Base-by-base conservation (phyloP, 164 flowering plant genomes). In the Brasenia schreberi region DNA sequence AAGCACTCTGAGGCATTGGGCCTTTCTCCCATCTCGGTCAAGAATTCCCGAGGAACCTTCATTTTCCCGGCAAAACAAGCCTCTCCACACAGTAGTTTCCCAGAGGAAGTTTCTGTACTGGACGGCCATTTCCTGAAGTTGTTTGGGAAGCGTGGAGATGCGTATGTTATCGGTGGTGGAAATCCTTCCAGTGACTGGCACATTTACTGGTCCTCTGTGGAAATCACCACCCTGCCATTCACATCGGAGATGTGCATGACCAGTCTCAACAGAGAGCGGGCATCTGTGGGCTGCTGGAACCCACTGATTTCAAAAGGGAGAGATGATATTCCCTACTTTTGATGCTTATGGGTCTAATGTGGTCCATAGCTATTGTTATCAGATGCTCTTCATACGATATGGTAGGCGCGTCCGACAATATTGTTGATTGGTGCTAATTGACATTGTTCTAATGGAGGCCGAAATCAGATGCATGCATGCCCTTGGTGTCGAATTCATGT, bases 171-270 rank as follows among this genome's bases (percentile, higher is more conserved):
- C 85, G 85, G 87, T 3, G 63, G 70, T 71, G 72, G 18, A 6
- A 76, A 71, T 19, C 62, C 77, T 18, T 56, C 75, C 1, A 79
- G 80, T 64, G 82, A 82, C 64, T 91, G 97, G 97, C 94, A 91
- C 70, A 80, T 87, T 19, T 91, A 91, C 74, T 76, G 19, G 19
- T 18, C 63, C 5, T 61, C 63, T 7, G 63, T 42, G 66, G 27
- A 61, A 18, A 7, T 0, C 19, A 61, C 18, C 12, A 18, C 63
- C 9, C 63, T 18, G 33, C 23, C 33, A 18, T 58, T 78, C 7
- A 80, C 83, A 9, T 14, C 88, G 0, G 96, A 90, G 65, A 84
- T 90, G 88, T 88, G 97, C 81, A 90, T 90, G 97, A 87, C 96
- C 49, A 84, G 89, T 27, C 72, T 91, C 75, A 84, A 89, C 80